Conservation (phyloP, 352 stramenopile species). For the Phytopythium aichiense region DNA sequence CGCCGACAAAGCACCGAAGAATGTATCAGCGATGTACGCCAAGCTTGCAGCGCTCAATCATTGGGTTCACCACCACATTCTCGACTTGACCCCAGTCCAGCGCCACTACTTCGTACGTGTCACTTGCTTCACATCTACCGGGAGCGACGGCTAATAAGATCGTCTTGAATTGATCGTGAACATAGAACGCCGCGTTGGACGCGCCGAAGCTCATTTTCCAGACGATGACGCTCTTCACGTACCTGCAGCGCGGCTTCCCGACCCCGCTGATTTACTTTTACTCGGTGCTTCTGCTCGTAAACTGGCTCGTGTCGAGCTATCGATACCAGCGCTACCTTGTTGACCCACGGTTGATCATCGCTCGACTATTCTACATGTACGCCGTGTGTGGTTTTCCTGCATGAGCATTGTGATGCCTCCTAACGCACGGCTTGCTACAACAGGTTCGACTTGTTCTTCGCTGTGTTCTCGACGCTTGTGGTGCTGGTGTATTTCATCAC, state of each 20-base stretch:
- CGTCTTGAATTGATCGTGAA: too few relatives aligned
- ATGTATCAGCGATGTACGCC: not conserved
- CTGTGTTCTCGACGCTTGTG: slow-evolving; percentile 34
- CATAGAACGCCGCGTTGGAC: slow-evolving; percentile 24
- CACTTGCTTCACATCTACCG: not conserved
- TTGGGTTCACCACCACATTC: not conserved
- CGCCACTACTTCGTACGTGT: slow-evolving; percentile 6
- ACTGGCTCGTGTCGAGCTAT: slow-evolving; percentile 43
- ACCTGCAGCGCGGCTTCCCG: slow-evolving; percentile 36
- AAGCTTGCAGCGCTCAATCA: not conserved
- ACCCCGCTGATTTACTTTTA: slow-evolving; percentile 37
- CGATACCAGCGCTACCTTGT: slow-evolving; percentile 31
- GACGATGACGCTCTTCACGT: slow-evolving; percentile 28
- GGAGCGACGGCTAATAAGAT: not conserved
- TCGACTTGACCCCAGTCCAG: not conserved
- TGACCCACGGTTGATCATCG: slow-evolving; percentile 22
- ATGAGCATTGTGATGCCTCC: too few relatives aligned
- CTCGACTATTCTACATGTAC: slow-evolving; percentile 38
- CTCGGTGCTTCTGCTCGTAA: slow-evolving; percentile 23
- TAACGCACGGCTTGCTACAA: too few relatives aligned
- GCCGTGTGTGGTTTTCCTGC: not conserved
- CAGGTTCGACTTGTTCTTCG: slow-evolving; percentile 39
- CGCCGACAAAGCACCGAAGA: not conserved
- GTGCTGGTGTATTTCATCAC: slow-evolving; percentile 30
- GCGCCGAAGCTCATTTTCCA: slow-evolving; percentile 45